Conservation (phyloP, 2,329 filamentous ascomycete genomes). For the Cercospora sp. region DNA sequence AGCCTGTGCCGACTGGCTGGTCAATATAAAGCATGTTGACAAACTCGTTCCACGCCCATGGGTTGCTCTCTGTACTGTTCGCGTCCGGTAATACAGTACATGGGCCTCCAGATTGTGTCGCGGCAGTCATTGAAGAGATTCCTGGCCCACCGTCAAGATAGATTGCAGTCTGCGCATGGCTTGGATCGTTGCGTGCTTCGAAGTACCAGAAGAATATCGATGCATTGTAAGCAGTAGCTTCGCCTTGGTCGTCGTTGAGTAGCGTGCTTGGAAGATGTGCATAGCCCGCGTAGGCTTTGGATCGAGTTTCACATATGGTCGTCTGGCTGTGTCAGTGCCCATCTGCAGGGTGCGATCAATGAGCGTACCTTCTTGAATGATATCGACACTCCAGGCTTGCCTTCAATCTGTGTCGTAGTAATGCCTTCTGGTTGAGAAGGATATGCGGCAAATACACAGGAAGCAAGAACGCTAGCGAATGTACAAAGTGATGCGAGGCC, state of each 20-base stretch:
- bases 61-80: slow-evolving; percentile 48
- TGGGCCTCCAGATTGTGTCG: slow-evolving; percentile 52
- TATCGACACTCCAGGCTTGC: slow-evolving; percentile 28
- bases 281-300: slow-evolving; percentile 58
- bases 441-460: slow-evolving; percentile 18
- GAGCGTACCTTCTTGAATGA: slow-evolving; percentile 26
- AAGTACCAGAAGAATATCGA: slow-evolving; percentile 67
- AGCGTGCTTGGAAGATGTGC: slow-evolving; percentile 53
- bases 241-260: slow-evolving; percentile 21
- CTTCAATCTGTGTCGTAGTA: slow-evolving; percentile 16
- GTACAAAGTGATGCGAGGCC: neutral
- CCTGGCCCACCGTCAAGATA: slow-evolving; percentile 65
- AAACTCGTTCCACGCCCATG: slow-evolving; percentile 59
- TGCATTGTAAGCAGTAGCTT: slow-evolving; percentile 28
- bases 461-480: slow-evolving; percentile 9
- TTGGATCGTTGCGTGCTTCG: slow-evolving; percentile 55
- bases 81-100: slow-evolving; percentile 46
- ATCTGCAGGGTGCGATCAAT: too few species aligned
- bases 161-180: slow-evolving; percentile 57
- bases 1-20: slow-evolving; percentile 60
- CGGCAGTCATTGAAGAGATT: slow-evolving; percentile 57
- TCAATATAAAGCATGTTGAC: slow-evolving; percentile 63
- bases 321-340: slow-evolving; percentile 22
- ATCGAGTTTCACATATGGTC: slow-evolving; percentile 55
- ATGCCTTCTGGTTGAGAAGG: slow-evolving; percentile 18